Evolutionary conservation across 2,329 filamentous ascomycete genomes (phyloP), one percentile per base, ranked within the genome.

Genomic region (Akanthomyces lecanii): DNA sequence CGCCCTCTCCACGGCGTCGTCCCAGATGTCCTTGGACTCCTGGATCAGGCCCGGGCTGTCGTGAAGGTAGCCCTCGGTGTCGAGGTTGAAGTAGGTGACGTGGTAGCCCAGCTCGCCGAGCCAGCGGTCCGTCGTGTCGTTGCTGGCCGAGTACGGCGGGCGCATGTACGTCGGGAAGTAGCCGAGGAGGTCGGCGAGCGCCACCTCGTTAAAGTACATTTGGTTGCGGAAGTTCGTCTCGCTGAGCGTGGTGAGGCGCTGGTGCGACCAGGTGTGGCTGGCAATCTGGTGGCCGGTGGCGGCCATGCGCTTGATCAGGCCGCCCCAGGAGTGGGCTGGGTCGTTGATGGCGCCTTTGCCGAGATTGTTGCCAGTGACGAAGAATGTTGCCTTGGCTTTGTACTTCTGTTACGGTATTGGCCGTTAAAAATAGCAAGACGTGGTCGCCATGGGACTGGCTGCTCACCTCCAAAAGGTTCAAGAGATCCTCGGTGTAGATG

Each of bases 21-120:
- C 74, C 70, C 72, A 78, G 30, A 73, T 75, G 4, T 70, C 68
- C 65, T 83, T 78, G 62, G 77, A 80, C 10, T 75, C 68, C 62
- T 76, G 72, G 66, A 86, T 84, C 63, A 75, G 76, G 42, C 79
- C 73, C 6, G 82, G 76, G 18, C 73, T 74, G 61, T 80, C 76
- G 67, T 86, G 80, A 61, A 84, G 74, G 69, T 85, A 87, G 62
- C 86, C 85, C 62, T 84, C 79, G 3, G 85, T 87, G 69, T 88
- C 85, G 51, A 87, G 74, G 69, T 85, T 81, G 68, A 85, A 86
- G 73, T 85, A 85, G 33, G 79, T 78, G 68, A 86, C 69, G 69
- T 86, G 82, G 71, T 86, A 86, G n/a, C 81, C 81, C 6, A 86
- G 67, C 30, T 73, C 71, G 16, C 68, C 72, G 48, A 81, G 68